These are phyloP conservation scores for Russula brevipes DNA, from an alignment of 768 basidiomycete genomes.

Conservation along the genomic window DNA sequence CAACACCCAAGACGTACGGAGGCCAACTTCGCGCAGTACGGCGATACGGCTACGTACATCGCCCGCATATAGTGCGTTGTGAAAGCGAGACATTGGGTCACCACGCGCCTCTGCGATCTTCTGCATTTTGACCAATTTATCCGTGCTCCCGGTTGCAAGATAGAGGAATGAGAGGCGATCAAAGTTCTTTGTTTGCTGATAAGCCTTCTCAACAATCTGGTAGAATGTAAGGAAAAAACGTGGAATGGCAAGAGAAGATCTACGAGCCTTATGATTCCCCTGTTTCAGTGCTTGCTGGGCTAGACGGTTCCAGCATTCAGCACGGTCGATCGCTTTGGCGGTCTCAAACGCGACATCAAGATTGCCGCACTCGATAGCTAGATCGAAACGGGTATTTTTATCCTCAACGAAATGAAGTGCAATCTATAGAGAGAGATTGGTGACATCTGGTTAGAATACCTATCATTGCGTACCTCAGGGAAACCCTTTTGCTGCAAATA, in stretches of 20 bases:
- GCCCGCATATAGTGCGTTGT: slow-evolving; percentile 94
- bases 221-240: slow-evolving; percentile 11
- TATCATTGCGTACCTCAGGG: slow-evolving; percentile 64
- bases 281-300: slow-evolving; percentile 96
- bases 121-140: slow-evolving; percentile 97
- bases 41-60: slow-evolving; percentile 81
- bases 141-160: slow-evolving; percentile 84
- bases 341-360: slow-evolving; percentile 94
- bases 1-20: slow-evolving; percentile 53
- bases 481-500: slow-evolving; percentile 98
- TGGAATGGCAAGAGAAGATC: neutral
- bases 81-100: slow-evolving; percentile 97
- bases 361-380: slow-evolving; percentile 98
- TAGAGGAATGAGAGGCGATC: slow-evolving; percentile 98
- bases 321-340: slow-evolving; percentile 78
- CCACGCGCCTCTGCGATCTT: slow-evolving; percentile 94
- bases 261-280: slow-evolving; percentile 85
- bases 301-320: slow-evolving; percentile 89
- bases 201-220: slow-evolving; percentile 95
- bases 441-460: neutral
- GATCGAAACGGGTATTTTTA: slow-evolving; percentile 92
- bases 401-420: slow-evolving; percentile 99
- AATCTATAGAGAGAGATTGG: slow-evolving; percentile 47
- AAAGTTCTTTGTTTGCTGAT: slow-evolving; percentile 97
- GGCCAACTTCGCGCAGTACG: slow-evolving; percentile 86